Evolutionary conservation across 2,329 filamentous ascomycete species (phyloP).

Genomic region (Colletotrichum limetticola): DNA sequence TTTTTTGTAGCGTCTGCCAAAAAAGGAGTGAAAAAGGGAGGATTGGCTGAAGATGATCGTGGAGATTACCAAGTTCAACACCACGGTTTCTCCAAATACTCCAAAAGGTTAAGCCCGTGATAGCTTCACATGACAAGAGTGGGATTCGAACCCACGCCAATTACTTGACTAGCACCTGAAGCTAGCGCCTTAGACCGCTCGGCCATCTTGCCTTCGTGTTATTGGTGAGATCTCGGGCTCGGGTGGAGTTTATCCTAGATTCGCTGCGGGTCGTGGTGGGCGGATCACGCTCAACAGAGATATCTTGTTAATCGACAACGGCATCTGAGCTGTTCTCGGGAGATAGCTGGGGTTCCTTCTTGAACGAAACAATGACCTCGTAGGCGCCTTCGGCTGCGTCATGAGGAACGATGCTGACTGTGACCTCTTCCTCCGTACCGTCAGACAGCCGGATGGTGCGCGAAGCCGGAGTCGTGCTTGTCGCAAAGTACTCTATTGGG

Average conservation of each 20-base stretch:
- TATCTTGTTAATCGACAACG: not conserved
- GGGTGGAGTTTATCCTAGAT: not conserved
- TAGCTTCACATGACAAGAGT: conserved; percentile 14
- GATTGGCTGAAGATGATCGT: too few relatives aligned
- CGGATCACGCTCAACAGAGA: not conserved
- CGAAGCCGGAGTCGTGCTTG: not conserved
- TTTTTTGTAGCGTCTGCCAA: not conserved
- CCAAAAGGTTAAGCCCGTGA: not conserved
- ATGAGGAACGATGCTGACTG: not conserved
- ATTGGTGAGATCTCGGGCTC: fast-evolving
- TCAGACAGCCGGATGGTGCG: not conserved
- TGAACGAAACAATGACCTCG: not conserved
- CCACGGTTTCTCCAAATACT: not conserved
- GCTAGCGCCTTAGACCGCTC: conserved; percentile 36
- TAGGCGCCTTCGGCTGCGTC: not conserved
- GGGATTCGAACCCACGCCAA: conserved; percentile 34
- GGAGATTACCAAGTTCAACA: too few relatives aligned
- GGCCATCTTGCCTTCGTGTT: conserved; percentile 26
- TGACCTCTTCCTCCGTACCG: not conserved
- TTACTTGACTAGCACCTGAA: conserved; percentile 36
- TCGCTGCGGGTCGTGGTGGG: too few relatives aligned
- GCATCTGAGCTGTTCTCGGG: not conserved
- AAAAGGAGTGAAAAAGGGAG: too few relatives aligned
- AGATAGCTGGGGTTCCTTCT: too few relatives aligned
- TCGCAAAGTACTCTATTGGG: not conserved